These are phyloP conservation scores for Penicillium oxalicum DNA, from an alignment of 2,329 filamentous ascomycete species.

Conservation along the genomic window DNA sequence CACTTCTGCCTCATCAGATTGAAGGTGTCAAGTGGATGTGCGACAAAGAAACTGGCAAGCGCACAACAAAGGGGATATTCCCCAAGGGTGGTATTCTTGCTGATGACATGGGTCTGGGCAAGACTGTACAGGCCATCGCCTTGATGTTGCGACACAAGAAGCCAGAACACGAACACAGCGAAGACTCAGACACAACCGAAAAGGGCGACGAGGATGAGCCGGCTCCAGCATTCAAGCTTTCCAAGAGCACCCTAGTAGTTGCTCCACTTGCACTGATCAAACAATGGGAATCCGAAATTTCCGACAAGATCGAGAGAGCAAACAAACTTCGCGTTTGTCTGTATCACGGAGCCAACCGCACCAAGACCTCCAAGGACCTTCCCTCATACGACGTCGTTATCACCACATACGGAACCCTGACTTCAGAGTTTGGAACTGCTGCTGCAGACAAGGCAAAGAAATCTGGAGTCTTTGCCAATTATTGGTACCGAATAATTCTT, in stretches of 20 bases:
- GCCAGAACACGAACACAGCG: slow-evolving; percentile 45
- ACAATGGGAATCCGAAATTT: slow-evolving; percentile 94
- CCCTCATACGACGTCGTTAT: slow-evolving; percentile 89
- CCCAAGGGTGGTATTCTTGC: slow-evolving; percentile 92
- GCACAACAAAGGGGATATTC: slow-evolving; percentile 69
- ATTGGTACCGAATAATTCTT: slow-evolving; percentile 93
- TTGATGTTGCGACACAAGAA: slow-evolving; percentile 79
- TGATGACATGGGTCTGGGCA: slow-evolving; percentile 92
- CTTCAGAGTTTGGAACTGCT: slow-evolving; percentile 68
- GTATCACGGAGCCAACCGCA: slow-evolving; percentile 82
- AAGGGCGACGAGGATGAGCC: slow-evolving; percentile 44
- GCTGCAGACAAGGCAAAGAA: slow-evolving; percentile 61
- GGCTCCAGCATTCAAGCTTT: slow-evolving; percentile 60
- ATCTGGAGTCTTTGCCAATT: slow-evolving; percentile 78
- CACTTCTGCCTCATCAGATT: slow-evolving; percentile 85
- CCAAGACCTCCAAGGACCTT: slow-evolving; percentile 70
- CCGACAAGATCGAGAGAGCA: slow-evolving; percentile 65
- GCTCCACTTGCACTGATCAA: slow-evolving; percentile 90
- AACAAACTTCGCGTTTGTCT: slow-evolving; percentile 75
- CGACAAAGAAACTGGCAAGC: slow-evolving; percentile 78
- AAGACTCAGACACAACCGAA: slow-evolving; percentile 34
- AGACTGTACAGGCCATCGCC: slow-evolving; percentile 90
- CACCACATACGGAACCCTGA: slow-evolving; percentile 92
- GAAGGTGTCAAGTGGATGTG: slow-evolving; percentile 94
- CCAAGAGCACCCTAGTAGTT: slow-evolving; percentile 81